Evolutionary conservation across 805 yeast genomes (phyloP).

Genomic region (Wickerhamiella domercqiae): DNA sequence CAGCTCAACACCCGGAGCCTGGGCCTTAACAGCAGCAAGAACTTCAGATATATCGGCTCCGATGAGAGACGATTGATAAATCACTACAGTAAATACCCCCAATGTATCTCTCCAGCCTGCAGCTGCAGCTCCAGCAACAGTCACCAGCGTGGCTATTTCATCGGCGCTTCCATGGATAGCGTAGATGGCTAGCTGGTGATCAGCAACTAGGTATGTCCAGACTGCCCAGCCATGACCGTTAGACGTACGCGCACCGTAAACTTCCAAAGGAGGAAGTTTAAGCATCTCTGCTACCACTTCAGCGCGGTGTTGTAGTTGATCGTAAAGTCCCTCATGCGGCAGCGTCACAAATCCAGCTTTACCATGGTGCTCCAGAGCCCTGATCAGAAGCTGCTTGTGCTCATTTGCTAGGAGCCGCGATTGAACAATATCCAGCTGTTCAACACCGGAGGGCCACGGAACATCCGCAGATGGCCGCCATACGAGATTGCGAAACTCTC

Average conservation of each 20-base stretch:
- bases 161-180: background rate
- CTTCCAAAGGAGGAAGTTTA: slow-evolving; percentile 3
- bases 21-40: background rate
- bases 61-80: background rate
- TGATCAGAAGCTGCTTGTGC: background rate
- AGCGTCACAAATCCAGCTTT: background rate
- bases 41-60: background rate
- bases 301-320: slow-evolving; percentile 9
- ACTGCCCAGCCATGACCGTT: slow-evolving; percentile 1
- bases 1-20: background rate
- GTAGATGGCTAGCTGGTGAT: background rate
- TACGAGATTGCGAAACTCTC: background rate
- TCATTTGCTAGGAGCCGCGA: background rate
- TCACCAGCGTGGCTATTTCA: background rate
- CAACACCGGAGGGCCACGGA: slow-evolving; percentile 1
- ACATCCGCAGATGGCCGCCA: background rate
- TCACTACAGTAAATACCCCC: background rate
- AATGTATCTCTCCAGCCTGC: background rate
- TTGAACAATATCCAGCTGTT: background rate
- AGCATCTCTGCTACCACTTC: slow-evolving; percentile 7
- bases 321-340: slow-evolving; percentile 11
- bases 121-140: slow-evolving; percentile 1
- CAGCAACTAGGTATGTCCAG: slow-evolving; percentile 1
- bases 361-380: background rate
- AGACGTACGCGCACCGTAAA: slow-evolving; percentile 9